Evolutionary conservation across 495 filamentous ascomycete species (phyloP).

Genomic region (Talaromyces wortmannii): DNA sequence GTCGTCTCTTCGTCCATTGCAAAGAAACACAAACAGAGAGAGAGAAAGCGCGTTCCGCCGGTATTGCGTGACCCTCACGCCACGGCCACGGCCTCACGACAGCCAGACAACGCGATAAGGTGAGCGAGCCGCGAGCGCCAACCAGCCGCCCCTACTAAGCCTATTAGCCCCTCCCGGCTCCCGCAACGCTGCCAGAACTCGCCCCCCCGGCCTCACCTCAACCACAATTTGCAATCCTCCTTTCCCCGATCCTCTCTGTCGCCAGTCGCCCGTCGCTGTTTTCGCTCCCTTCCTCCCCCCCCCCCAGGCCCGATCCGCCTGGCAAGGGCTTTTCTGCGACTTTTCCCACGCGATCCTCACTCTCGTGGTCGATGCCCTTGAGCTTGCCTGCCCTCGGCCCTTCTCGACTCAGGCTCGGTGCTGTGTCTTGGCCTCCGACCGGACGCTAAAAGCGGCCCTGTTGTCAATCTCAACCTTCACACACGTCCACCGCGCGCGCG

Average conservation of each 20-base stretch:
- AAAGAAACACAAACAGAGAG: too few species aligned
- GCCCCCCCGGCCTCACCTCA: neutral
- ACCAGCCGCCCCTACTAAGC: neutral
- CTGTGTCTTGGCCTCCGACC: conserved; percentile 33
- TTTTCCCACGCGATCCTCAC: neutral
- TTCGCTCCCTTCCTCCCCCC: conserved; percentile 1
- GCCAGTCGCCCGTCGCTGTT: neutral
- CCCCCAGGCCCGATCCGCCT: neutral
- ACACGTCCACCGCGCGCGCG: neutral
- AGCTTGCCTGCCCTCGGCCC: conserved; percentile 15
- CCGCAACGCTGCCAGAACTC: neutral
- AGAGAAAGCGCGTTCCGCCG: neutral
- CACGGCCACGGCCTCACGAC: neutral
- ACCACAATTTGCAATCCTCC: too few species aligned
- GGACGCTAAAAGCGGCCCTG: conserved; percentile 35
- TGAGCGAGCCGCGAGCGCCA: neutral
- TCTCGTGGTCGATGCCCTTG: conserved; percentile 12
- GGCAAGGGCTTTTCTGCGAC: neutral
- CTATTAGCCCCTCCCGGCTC: neutral
- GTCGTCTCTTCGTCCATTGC: neutral
- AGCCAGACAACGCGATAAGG: neutral
- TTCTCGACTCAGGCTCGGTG: conserved; percentile 18
- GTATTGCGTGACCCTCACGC: neutral
- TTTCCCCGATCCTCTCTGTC: neutral
- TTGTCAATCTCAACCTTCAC: conserved; percentile 4